Base-by-base conservation (phyloP, 2,329 filamentous ascomycete species). In the Neobulgaria alba region DNA sequence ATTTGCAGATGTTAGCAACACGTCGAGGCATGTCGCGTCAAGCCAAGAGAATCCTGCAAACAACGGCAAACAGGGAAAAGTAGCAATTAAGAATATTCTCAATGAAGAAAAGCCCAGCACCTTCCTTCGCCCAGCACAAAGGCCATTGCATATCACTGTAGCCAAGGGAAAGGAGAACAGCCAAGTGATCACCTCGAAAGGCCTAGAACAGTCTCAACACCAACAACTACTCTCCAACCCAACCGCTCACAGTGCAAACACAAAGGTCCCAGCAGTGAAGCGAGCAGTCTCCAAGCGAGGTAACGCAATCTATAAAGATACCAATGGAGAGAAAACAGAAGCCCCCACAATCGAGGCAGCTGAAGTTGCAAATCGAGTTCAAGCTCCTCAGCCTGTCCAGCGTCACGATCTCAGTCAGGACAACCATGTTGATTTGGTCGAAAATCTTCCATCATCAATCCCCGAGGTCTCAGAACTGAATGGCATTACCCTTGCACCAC, bases 1-100 rank as follows among this genome's bases (percentile, higher is more conserved):
- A 10, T 88, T 93, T 62, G 84, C 77, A 36, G 88, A 94, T 60
- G 74, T 92, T 47, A 92, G 84, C 68, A 90, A 89, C 57, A 79
- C 72, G 0, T 39, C 58, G 26, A 65, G 64, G 47, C 46, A 55
- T 21, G 45, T 60, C 21, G 58, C 61, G 14, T 52, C 56, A 3
- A 62, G 58, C 37, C 73, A 75, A 53, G 78, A 83, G 59, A 78
- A 82, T 53, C 67, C 67, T 29, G 66, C 65, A 38, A 57, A 75
- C 18, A 51, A 59, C 19, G 65, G 62, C 43, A 76, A 75, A 57
- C 62, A 64, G 15, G 41, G 39, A 26, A 43, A 48, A 7, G 54
- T 55, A 17, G 43, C 47, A 19, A 33, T 55, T 17, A 57, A 62
- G 39, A 61, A 42, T 57, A 29, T 46, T 36, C 41, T 41, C 29